Percentiles rank a stretch among this genome's conserved stretches.
Conservation (phyloP, 2,329 filamentous ascomycete genomes). For the Dothistroma septosporum region DNA sequence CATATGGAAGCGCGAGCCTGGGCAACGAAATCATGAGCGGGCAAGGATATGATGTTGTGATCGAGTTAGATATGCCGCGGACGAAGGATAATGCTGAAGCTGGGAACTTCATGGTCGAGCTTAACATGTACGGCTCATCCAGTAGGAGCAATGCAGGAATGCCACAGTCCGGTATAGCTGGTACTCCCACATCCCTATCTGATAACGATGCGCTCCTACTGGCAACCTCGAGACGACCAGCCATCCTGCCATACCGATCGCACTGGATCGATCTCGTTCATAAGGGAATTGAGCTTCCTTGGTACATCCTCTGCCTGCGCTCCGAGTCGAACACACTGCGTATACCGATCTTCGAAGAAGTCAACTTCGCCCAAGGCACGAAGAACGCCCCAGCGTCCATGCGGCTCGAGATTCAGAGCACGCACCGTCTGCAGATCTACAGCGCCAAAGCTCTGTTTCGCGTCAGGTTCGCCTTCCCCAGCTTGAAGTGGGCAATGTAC, state of each 20-base stretch:
- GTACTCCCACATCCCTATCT: slow-evolving; percentile 6
- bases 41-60: slow-evolving; percentile 79
- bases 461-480: slow-evolving; percentile 61
- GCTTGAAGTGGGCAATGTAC: slow-evolving; percentile 81
- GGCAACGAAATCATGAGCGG: slow-evolving; percentile 56
- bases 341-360: slow-evolving; percentile 68
- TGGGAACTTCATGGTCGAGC: slow-evolving; percentile 93
- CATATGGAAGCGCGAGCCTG: slow-evolving; percentile 52
- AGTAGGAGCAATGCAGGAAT: slow-evolving; percentile 27
- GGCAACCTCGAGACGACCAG: slow-evolving; percentile 62
- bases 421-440: slow-evolving; percentile 71
- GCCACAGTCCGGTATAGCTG: slow-evolving; percentile 1
- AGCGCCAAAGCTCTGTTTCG: slow-evolving; percentile 62
- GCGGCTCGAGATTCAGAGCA: slow-evolving; percentile 66
- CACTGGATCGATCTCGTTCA: slow-evolving; percentile 60
- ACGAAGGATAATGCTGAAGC: slow-evolving; percentile 69
- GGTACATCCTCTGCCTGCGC: slow-evolving; percentile 64
- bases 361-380: slow-evolving; percentile 59
- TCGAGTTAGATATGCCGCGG: slow-evolving; percentile 72
- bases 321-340: slow-evolving; percentile 61
- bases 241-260: slow-evolving; percentile 75
- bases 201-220: slow-evolving; percentile 28
- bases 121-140: slow-evolving; percentile 57
- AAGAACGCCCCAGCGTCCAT: slow-evolving; percentile 52
- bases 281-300: slow-evolving; percentile 60